phyloP scores from a whole-genome alignment of 257 asterid species.

The Penstemon newberryi region DNA sequence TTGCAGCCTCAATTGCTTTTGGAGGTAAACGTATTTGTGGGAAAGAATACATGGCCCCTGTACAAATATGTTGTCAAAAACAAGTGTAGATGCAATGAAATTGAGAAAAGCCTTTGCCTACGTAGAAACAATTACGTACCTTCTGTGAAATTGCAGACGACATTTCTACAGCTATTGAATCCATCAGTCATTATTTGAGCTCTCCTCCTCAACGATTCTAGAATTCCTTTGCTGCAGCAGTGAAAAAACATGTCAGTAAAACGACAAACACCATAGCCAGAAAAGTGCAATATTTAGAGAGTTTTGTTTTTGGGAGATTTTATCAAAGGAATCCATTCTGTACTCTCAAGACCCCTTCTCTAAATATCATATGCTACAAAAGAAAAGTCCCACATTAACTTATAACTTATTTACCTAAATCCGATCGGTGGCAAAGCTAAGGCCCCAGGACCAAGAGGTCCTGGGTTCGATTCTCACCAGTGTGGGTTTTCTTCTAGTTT shows the following conservation, averaged over 20 bases:
- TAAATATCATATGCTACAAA: neutral
- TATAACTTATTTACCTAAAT: no score
- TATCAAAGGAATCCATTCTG: neutral
- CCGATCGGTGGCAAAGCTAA: no score
- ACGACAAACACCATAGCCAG: neutral
- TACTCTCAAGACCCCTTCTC: neutral
- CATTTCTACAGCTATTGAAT: slow-evolving; percentile 97
- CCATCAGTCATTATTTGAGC: slow-evolving; percentile 96
- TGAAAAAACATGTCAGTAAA: slow-evolving; percentile 10
- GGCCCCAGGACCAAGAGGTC: no score
- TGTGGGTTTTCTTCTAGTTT: no score
- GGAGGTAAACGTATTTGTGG: slow-evolving; percentile 97
- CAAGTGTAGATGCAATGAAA: no score
- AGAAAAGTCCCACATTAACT: neutral
- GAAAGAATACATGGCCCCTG: slow-evolving; percentile 99
- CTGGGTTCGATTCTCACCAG: no score
- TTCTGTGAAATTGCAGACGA: slow-evolving; percentile 95
- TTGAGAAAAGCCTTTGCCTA: neutral
- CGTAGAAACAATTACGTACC: slow-evolving; percentile 38
- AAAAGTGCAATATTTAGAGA: neutral
- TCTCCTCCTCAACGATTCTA: slow-evolving; percentile 88
- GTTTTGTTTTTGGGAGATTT: neutral
- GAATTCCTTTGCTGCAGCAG: slow-evolving; percentile 76
- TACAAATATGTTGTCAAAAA: slow-evolving; percentile 19
- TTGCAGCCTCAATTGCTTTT: slow-evolving; percentile 88